A percentile compares a stretch with the other conserved stretches of the same genome.
Conservation (phyloP, 306 rosid genomes). For the Acacia crassicarpa region DNA sequence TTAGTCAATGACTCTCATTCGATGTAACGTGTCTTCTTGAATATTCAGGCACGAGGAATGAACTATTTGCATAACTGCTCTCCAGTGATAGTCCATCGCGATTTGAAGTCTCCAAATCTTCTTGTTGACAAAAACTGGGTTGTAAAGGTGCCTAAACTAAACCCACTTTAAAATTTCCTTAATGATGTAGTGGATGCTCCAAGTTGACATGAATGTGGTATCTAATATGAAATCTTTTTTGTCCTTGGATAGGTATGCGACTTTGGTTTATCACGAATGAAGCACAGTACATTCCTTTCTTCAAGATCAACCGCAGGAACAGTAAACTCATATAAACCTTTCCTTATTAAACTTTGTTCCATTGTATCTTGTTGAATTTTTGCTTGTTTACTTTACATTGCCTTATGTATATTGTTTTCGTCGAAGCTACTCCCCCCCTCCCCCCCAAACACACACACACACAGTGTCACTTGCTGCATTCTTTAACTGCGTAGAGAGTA, state of each 20-base stretch:
- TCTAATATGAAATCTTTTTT: slow-evolving; percentile 14
- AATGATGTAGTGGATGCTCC: neutral
- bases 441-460: neutral
- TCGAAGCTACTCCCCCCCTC: neutral
- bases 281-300: slow-evolving; percentile 94
- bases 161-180: slow-evolving; percentile 20
- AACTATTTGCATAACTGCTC: slow-evolving; percentile 89
- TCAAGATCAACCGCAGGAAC: slow-evolving; percentile 99
- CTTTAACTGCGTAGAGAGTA: neutral
- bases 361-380: neutral
- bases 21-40: slow-evolving; percentile 26
- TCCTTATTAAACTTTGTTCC: slow-evolving; percentile 5
- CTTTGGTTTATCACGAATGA: slow-evolving; percentile 91
- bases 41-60: slow-evolving; percentile 96
- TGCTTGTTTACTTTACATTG: neutral
- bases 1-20: slow-evolving; percentile 22
- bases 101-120: slow-evolving; percentile 97
- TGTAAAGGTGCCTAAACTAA: slow-evolving; percentile 68
- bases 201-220: slow-evolving; percentile 25
- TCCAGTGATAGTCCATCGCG: slow-evolving; percentile 94
- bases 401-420: neutral
- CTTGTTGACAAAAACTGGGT: slow-evolving; percentile 98
- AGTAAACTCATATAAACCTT: slow-evolving; percentile 52
- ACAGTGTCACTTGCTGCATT: neutral
- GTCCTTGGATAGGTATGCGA: slow-evolving; percentile 76